Evolutionary conservation across 2,329 filamentous ascomycete genomes (phyloP).

Genomic region (Chrysosporium queenslandicum): DNA sequence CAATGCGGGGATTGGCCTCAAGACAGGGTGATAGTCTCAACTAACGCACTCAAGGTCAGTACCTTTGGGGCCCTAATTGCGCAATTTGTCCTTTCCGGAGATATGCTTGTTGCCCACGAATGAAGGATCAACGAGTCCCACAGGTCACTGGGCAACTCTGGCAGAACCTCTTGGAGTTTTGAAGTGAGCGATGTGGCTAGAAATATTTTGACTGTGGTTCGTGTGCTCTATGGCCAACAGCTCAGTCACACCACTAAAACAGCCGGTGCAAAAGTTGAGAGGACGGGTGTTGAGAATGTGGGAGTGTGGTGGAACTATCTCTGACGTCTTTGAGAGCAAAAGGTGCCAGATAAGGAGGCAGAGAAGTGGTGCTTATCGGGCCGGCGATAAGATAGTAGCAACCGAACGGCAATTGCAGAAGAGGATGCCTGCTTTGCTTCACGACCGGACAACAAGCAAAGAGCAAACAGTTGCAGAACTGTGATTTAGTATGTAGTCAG

Average conservation of each 20-base stretch:
- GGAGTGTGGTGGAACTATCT: neutral
- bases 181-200: neutral
- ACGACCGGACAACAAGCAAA: neutral
- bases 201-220: neutral
- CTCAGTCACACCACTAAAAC: neutral
- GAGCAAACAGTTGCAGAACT: neutral
- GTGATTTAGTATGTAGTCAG: neutral
- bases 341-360: neutral
- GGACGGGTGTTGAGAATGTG: neutral
- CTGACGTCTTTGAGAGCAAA: constrained; percentile 2
- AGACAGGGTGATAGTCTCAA: neutral
- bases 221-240: neutral
- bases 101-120: neutral
- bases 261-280: neutral
- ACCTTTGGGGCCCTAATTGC: neutral
- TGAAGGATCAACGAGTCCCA: neutral
- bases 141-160: neutral
- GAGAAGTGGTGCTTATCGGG: constrained; percentile 4
- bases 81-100: neutral
- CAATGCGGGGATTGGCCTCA: neutral
- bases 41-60: neutral
- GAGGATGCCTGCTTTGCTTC: neutral
- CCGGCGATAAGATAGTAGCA: constrained; percentile 7
- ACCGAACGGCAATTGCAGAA: neutral
- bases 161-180: neutral